Evolutionary conservation across 148 eudicot genomes (phyloP).

Genomic region (Salicornia ramosissima): DNA sequence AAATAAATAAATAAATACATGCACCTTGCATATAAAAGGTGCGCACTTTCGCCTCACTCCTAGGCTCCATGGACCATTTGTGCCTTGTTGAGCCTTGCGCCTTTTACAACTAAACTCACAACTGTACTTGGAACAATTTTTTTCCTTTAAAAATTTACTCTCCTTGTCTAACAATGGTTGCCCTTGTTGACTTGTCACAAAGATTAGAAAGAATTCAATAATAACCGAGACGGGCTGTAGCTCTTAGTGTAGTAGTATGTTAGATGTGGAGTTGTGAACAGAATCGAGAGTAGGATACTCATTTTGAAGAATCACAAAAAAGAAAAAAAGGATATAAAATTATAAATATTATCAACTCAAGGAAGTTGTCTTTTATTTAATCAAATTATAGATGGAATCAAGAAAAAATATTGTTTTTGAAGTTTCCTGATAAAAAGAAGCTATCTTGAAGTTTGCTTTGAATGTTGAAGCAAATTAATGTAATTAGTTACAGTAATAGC

Average conservation of each 20-base stretch:
- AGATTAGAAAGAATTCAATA: neutral
- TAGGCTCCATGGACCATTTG: no score
- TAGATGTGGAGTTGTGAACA: neutral
- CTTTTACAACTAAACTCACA: no score
- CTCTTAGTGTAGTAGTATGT: neutral
- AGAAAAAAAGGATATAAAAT: neutral
- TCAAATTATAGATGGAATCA: neutral
- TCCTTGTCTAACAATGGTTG: neutral
- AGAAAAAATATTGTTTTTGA: neutral
- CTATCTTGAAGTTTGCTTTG: no score
- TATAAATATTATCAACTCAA: neutral
- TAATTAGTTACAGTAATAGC: no score
- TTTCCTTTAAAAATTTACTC: neutral
- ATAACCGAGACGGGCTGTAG: neutral
- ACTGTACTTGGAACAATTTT: neutral
- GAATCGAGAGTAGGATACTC: neutral
- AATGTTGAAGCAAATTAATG: no score
- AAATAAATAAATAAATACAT: no score
- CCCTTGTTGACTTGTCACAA: neutral
- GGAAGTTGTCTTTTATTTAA: neutral
- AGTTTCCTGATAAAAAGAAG: neutral
- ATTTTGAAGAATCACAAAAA: neutral
- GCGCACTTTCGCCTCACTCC: no score
- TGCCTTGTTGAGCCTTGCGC: no score
- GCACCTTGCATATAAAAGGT: no score